Conservation (phyloP, 2,329 filamentous ascomycete genomes). For the Coniochaeta sp. region DNA sequence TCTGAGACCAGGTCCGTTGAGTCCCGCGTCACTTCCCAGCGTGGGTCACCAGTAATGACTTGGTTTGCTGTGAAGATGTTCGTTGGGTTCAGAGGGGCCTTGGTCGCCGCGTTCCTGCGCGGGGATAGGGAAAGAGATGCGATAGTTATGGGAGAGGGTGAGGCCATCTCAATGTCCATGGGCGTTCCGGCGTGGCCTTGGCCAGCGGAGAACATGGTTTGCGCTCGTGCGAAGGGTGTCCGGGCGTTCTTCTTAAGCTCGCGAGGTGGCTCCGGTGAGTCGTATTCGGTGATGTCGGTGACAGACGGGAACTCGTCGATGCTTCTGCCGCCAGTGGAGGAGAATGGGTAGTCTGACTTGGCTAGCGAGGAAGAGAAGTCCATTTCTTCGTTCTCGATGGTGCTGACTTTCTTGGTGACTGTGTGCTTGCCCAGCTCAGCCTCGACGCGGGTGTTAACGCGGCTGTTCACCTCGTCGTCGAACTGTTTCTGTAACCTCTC, state of each 20-base stretch:
- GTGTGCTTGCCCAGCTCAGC: constrained; percentile 46
- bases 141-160: constrained; percentile 82
- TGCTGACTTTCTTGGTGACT: constrained; percentile 27
- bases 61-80: constrained; percentile 69
- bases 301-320: constrained; percentile 64
- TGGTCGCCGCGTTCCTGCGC: constrained; percentile 60
- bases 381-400: constrained; percentile 22
- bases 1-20: constrained; percentile 22
- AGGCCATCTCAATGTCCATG: constrained; percentile 88
- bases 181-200: constrained; percentile 56
- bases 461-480: no score
- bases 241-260: constrained; percentile 56
- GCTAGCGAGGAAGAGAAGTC: constrained; percentile 29
- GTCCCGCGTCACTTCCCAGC: constrained; percentile 39
- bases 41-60: constrained; percentile 32
- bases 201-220: constrained; percentile 69
- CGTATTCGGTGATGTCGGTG: constrained; percentile 69
- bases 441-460: constrained; percentile 39
- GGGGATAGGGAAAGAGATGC: constrained; percentile 82
- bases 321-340: constrained; percentile 44
- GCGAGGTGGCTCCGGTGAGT: constrained; percentile 58
- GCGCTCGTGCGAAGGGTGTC: constrained; percentile 74
- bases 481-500: constrained; percentile 55
- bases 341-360: constrained; percentile 40
- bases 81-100: constrained; percentile 47